Evolutionary conservation across 805 yeast genomes (phyloP), one percentile per base, ranked within the genome.

Genomic region (Lipomyces chichibuensis): DNA sequence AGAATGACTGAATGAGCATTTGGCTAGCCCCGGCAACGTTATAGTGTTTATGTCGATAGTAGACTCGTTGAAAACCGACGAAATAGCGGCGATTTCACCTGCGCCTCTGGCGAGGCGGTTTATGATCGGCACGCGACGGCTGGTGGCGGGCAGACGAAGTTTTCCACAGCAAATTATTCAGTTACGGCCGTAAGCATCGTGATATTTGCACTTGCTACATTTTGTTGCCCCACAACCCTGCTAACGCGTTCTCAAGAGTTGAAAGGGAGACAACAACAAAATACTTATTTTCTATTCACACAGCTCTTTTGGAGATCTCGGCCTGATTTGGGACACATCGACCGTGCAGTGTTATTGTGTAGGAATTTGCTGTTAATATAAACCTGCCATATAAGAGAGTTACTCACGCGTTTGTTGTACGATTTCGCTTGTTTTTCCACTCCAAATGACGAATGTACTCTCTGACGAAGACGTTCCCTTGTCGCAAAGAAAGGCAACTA

Each of bases 381-480:
- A 43, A 1, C 49, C 49, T n/a, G 49, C 23, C 9, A 43, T 6
- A 43, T 43, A 43, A 43, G 23, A 43, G n/a, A 43, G 14, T 11
- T 17, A n/a, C 23, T n/a, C 49, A n/a, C 1, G 5, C 20, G 7
- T 7, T 43, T 3, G 20, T 43, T 17, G 20, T 17, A 43, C n/a
- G 20, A n/a, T 5, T 14, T 43, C 9, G 8, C 20, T 3, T 1
- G 20, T 17, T 2, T 2, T 2, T 43, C 23, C 49, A 43, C 11
- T 43, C 55, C n/a, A 27, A 20, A 60, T 60, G 63, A 29, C 59
- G 23, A 57, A 60, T 23, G 32, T 25, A 29, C 49, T 39, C 8
- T 64, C 67, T 29, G 68, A 66, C 39, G 70, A 66, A 20, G 70
- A 66, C 46, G 32, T 66, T n/a, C 70, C 70, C 14, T 43, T 66